Base-by-base conservation (phyloP, 106 monocot genomes). In the Chionographis japonica region DNA sequence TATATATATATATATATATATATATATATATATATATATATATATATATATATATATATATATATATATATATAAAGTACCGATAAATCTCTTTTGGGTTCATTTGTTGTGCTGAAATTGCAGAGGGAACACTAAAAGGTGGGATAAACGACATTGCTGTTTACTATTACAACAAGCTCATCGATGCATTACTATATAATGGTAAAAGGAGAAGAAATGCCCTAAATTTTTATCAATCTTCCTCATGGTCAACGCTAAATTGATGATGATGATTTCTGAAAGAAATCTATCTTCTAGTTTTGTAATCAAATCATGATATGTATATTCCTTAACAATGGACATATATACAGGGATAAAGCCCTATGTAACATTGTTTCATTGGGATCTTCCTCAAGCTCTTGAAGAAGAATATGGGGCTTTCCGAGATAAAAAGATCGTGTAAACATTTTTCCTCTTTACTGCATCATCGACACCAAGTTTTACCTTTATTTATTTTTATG, bases 381-480 rank as follows among this genome's bases (percentile, higher is more conserved):
- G 74, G 73, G 79, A 79, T 52, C 51, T 68, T 1, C 79, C 79
- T 17, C 79, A 79, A 69, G 62, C 68, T 35, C 58, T 74, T 13
- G 79, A 79, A 63, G 74, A 68, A 36, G 41, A 63, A 50, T 79
- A 79, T 64, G 79, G 63, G 37, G 79, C 73, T n/a, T 79, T 79
- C 19, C 56, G 61, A 10, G 19, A 40, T 46, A 12, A 17, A 7
- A 56, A 39, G 8, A 69, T 79, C 2, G 40, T 74, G 79, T 79
- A 63, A 74, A 68, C 4, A 11, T 27, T 20, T 51, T 19, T 9
- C 6, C 10, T 35, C 27, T 27, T 27, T 27, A 27, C 1, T 27
- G 1, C 1, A 27, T 27, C 27, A 27, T 27, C 27, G 27, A 27
- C 27, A 0, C 27, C 27, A 27, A 27, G 27, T 27, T 27, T 27